These are phyloP conservation scores for Fibroporia radiculosa DNA, from an alignment of 768 basidiomycete species.

Conservation along the genomic window DNA sequence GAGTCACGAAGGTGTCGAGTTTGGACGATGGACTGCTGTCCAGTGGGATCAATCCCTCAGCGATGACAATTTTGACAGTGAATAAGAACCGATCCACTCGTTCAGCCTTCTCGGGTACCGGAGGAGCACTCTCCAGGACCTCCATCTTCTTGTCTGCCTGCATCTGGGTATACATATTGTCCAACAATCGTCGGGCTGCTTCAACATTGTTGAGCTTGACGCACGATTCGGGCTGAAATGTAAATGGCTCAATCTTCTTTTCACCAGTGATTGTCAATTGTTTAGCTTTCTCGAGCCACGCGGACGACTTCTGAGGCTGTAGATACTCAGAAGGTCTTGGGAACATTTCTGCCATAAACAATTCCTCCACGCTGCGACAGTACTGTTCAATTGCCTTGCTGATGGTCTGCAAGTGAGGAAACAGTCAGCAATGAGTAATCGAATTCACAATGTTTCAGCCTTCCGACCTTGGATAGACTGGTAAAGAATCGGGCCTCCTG, in stretches of 20 bases:
- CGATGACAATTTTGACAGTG: constrained; percentile 88
- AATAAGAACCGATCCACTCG: constrained; percentile 67
- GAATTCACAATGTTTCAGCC: background rate
- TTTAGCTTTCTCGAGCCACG: constrained; percentile 82
- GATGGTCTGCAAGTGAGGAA: constrained; percentile 53
- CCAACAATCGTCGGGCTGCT: constrained; percentile 81
- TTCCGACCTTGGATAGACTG: constrained; percentile 69
- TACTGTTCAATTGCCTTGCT: constrained; percentile 91
- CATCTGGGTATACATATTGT: constrained; percentile 91
- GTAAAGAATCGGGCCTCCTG: constrained; percentile 90
- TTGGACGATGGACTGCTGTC: constrained; percentile 73
- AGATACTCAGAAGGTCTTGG: constrained; percentile 72
- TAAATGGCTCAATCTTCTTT: constrained; percentile 91
- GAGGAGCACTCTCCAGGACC: constrained; percentile 51
- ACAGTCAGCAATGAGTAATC: background rate
- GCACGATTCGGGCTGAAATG: constrained; percentile 88
- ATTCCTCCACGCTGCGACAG: constrained; percentile 75
- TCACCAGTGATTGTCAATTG: constrained; percentile 71
- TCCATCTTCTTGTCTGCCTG: constrained; percentile 81
- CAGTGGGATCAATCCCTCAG: constrained; percentile 76
- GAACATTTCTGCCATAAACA: constrained; percentile 95
- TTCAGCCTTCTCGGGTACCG: constrained; percentile 61
- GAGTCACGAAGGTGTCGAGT: constrained; percentile 87
- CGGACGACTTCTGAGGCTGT: constrained; percentile 80
- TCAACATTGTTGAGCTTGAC: constrained; percentile 98